These are phyloP conservation scores for Wickerhamomyces hampshirensis DNA, from an alignment of 805 yeast genomes.

Conservation along the genomic window DNA sequence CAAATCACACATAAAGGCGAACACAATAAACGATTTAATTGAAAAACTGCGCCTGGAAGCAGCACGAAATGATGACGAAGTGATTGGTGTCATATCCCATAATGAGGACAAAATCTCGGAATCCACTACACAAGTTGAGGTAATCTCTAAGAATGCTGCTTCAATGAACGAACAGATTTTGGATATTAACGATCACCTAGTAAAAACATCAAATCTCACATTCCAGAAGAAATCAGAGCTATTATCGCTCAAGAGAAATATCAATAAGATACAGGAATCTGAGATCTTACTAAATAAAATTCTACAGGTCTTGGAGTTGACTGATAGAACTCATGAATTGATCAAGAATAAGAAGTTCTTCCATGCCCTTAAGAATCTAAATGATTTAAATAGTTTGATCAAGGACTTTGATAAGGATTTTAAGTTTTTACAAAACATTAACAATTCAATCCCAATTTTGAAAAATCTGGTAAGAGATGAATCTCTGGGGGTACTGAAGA, in stretches of 20 bases:
- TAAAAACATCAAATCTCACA: constrained; percentile 61
- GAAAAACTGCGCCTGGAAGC: constrained; percentile 52
- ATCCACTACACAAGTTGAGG: constrained; percentile 60
- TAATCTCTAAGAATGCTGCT: constrained; percentile 54
- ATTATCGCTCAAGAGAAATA: constrained; percentile 57
- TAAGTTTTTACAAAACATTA: constrained; percentile 69
- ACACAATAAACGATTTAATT: constrained; percentile 53
- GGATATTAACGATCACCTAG: constrained; percentile 52
- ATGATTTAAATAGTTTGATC: constrained; percentile 65
- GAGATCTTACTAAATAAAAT: constrained; percentile 64
- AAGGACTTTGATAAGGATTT: constrained; percentile 67
- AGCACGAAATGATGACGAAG: constrained; percentile 55
- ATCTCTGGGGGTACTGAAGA: constrained; percentile 58
- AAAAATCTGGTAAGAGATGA: constrained; percentile 70
- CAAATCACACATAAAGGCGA: constrained; percentile 51
- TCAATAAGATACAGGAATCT: constrained; percentile 67
- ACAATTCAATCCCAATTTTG: constrained; percentile 71
- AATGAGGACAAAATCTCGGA: constrained; percentile 50
- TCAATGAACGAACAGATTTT: constrained; percentile 50
- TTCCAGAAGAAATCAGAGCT: constrained; percentile 56
- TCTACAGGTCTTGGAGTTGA: constrained; percentile 76
- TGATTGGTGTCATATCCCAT: constrained; percentile 56
- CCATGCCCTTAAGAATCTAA: constrained; percentile 79
- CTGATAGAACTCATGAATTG: constrained; percentile 80
- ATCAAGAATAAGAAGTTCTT: constrained; percentile 72